These are phyloP conservation scores for Elsinoe australis DNA, from an alignment of 2,329 filamentous ascomycete species.

Conservation along the genomic window DNA sequence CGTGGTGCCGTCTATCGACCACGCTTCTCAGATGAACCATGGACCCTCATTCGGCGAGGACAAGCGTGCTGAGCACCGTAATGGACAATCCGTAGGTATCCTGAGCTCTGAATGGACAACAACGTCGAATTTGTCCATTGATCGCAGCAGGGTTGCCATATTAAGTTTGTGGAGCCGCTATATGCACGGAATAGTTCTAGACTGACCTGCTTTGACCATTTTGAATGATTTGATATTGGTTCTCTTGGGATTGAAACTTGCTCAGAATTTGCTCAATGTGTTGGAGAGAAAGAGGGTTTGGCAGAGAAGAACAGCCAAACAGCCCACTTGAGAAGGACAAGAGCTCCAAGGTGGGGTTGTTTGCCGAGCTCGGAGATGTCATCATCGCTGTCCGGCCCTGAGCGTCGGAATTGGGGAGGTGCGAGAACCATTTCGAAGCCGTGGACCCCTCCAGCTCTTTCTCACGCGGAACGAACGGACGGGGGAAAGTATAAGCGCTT, in stretches of 20 bases:
- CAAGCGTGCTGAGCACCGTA: background rate
- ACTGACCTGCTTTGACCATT: constrained; percentile 98
- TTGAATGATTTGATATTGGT: constrained; percentile 51
- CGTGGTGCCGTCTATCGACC: background rate
- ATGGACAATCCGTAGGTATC: constrained; percentile 4
- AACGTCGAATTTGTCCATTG: constrained; percentile 1
- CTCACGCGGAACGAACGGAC: no score
- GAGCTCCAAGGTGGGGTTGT: constrained; percentile 15
- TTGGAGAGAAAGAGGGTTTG: constrained; percentile 2
- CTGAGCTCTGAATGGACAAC: constrained; percentile 11
- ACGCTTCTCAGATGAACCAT: background rate
- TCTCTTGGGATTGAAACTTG: constrained; percentile 23
- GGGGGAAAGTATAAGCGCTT: no score
- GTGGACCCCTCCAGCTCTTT: background rate
- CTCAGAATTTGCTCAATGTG: constrained; percentile 11
- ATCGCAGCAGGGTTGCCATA: background rate
- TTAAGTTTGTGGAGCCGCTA: constrained; percentile 2
- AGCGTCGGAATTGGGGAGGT: constrained; percentile 2
- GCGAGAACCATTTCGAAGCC: no score
- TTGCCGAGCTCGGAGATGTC: constrained; percentile 17
- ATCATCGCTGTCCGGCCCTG: constrained; percentile 8
- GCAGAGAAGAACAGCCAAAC: constrained; percentile 2
- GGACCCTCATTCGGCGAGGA: background rate
- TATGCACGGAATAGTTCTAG: background rate
- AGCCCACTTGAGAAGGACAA: constrained; percentile 7